Evolutionary conservation across 768 basidiomycete species (phyloP), one percentile per base, ranked within the genome.

Genomic region (Daedaleopsis sinensis): DNA sequence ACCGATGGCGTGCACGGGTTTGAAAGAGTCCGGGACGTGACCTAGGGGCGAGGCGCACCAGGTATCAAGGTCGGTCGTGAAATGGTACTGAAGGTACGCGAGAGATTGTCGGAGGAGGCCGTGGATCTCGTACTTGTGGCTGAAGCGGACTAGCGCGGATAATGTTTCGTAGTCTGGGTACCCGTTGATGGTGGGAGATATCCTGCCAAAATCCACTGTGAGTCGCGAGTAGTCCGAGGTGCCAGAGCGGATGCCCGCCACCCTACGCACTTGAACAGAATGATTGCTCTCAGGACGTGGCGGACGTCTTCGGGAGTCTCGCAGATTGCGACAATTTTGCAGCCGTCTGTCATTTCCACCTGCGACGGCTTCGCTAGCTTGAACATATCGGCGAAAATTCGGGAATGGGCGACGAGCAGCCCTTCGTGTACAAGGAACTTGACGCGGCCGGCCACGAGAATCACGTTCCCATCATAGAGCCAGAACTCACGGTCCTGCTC

Each of bases 381-480:
- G 52, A 59, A 49, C 52, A 63, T 52, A n/a, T 62, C 61, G 12
- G 18, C 11, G 57, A 68, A 64, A 3, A 59, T 46, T 2, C 47
- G 32, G 19, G 67, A 66, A 8, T 55, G 51, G 16, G 5, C 9
- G n/a, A 43, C 23, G 8, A 68, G 47, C 18, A 64, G 16, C 19
- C 52, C 32, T 24, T 23, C 21, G 37, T 66, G 51, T 5, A 68
- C 65, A 10, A 50, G 57, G 52, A 64, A 62, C 4, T 35, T 57
- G 27, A 54, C 37, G n/a, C 32, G 36, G 16, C 44, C 42, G 8
- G 56, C 62, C 5, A 46, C n/a, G 5, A 68, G 39, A 19, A 68
- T 44, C 48, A 66, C 32, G 46, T 52, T 66, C 2, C 65, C 67
- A 35, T 66, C 65, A 10, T 55, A n/a, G 36, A 56, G 61, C 49